phyloP scores from a whole-genome alignment of 1,284 basidiomycete species.

The Laetiporus sulphureus region DNA sequence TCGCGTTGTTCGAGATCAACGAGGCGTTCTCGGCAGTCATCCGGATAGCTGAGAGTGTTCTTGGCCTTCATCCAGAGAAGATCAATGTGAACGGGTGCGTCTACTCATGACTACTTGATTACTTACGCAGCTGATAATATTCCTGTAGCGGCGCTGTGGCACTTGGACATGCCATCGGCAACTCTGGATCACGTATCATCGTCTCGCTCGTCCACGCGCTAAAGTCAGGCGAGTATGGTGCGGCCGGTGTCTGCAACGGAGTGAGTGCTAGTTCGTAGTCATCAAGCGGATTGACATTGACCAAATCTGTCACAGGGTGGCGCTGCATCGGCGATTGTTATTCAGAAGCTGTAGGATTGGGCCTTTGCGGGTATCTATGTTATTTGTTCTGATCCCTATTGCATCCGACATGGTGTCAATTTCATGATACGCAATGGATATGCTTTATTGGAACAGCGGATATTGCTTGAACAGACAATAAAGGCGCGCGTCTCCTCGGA shows the following conservation, averaged over 20 bases:
- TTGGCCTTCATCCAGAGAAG: constrained; percentile 80
- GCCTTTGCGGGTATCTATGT: constrained; percentile 37
- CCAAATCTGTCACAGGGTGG: constrained; percentile 68
- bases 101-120: neutral
- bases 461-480: no score
- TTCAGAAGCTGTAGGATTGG: constrained; percentile 70
- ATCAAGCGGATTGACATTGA: no score
- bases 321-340: constrained; percentile 85
- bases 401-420: constrained; percentile 7
- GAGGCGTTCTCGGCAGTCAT: constrained; percentile 97
- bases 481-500: no score
- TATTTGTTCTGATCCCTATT: constrained; percentile 18
- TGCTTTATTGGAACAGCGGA: no score
- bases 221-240: constrained; percentile 94
- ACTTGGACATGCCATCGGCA: constrained; percentile 93
- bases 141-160: constrained; percentile 78
- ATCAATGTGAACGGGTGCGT: constrained; percentile 88
- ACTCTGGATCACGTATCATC: constrained; percentile 92
- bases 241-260: constrained; percentile 97
- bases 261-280: constrained; percentile 60
- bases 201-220: constrained; percentile 91
- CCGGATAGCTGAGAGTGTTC: constrained; percentile 85
- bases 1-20: constrained; percentile 94
- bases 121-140: neutral
- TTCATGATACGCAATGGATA: no score